Conservation (phyloP, 345 rosid genomes). For the Anastatica hierochuntica region DNA sequence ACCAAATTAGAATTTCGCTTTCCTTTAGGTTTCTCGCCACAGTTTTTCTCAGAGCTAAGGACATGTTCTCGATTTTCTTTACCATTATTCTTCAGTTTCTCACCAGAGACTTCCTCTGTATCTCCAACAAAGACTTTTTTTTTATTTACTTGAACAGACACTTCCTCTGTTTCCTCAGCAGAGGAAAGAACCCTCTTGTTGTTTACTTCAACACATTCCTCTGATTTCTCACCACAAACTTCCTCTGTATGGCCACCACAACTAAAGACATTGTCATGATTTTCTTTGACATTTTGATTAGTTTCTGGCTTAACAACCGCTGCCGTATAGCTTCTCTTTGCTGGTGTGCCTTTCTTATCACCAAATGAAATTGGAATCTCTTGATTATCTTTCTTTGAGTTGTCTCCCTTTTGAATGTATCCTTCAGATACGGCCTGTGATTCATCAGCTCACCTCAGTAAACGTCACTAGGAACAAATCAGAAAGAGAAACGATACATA, state of each 20-base stretch:
- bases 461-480: neutral
- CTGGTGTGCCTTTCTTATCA: neutral
- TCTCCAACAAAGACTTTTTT: neutral
- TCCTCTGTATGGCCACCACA: neutral
- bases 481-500: neutral
- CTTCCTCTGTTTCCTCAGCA: no score
- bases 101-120: neutral
- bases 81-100: no score
- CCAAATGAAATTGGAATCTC: neutral
- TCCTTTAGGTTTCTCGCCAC: no score
- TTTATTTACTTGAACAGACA: neutral
- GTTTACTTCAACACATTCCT: no score
- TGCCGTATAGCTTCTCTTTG: neutral
- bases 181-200: no score
- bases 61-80: no score
- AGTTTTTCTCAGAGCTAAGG: no score
- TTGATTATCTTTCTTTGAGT: neutral
- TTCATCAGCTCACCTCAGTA: neutral
- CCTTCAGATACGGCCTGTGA: conserved; percentile 9
- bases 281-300: neutral
- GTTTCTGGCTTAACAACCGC: neutral
- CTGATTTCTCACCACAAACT: no score
- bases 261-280: neutral
- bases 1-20: neutral
- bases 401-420: neutral